Conservation (phyloP, 129 eudicot genomes). For the Rutidosis leptorrhynchoides region DNA sequence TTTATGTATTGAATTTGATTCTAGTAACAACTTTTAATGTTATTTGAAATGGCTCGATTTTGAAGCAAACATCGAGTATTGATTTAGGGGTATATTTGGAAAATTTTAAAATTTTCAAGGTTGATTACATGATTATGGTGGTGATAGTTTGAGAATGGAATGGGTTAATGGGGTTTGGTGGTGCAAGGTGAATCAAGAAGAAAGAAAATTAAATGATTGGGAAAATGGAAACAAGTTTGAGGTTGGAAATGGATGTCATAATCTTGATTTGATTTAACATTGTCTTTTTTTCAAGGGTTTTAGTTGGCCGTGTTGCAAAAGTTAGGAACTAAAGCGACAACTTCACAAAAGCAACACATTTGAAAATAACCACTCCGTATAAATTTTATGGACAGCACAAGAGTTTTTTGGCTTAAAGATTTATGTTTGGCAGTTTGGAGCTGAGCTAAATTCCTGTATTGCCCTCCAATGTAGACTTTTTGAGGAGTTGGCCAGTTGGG, state of each 20-base stretch:
- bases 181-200: constrained; percentile 33
- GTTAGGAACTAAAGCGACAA: background rate
- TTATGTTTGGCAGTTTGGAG: too few relatives aligned
- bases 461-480: constrained; percentile 1
- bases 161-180: constrained; percentile 29
- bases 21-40: background rate
- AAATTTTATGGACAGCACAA: too few relatives aligned
- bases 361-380: too few relatives aligned
- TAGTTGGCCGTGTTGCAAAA: constrained; percentile 9
- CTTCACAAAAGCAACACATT: background rate
- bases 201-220: constrained; percentile 35
- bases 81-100: background rate
- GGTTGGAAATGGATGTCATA: constrained; percentile 28
- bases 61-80: background rate
- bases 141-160: constrained; percentile 14
- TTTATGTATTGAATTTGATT: constrained; percentile 13
- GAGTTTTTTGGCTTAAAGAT: too few relatives aligned
- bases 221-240: constrained; percentile 32
- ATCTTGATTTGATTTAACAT: constrained; percentile 26
- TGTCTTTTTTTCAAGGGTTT: constrained; percentile 27
- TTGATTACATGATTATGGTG: constrained; percentile 27
- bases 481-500: background rate
- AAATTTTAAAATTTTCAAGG: constrained; percentile 10
- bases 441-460: background rate
- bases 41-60: constrained; percentile 15